Evolutionary conservation across 1,284 basidiomycete genomes (phyloP).

Genomic region (Porogramme epimiltina): DNA sequence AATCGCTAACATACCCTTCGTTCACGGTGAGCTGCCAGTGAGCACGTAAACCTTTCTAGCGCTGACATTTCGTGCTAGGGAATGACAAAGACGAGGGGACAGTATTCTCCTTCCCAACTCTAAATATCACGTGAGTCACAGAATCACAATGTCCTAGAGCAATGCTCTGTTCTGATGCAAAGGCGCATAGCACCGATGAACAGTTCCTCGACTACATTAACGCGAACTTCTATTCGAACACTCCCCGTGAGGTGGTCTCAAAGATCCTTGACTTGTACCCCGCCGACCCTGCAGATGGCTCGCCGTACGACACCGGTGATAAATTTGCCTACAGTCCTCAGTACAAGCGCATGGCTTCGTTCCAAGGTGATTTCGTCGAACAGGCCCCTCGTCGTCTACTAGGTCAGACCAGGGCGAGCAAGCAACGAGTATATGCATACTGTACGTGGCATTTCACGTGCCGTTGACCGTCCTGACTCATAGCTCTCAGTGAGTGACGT

Average conservation of each 20-base stretch:
- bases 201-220: conserved; percentile 19
- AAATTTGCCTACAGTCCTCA: conserved; percentile 44
- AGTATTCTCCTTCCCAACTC: conserved; percentile 26
- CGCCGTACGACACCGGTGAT: conserved; percentile 50
- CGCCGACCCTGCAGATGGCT: conserved; percentile 43
- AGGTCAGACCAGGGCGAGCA: conserved; percentile 13
- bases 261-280: conserved; percentile 33
- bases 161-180: background rate
- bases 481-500: too few species aligned
- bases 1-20: conserved; percentile 29
- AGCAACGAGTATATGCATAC: background rate
- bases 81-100: conserved; percentile 37
- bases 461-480: conserved; percentile 7
- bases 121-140: conserved; percentile 22
- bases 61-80: conserved; percentile 16
- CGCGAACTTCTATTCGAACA: conserved; percentile 9
- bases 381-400: conserved; percentile 42
- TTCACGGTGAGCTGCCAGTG: conserved; percentile 19
- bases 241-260: background rate
- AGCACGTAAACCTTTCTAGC: background rate
- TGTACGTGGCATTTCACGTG: too few species aligned
- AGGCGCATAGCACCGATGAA: conserved; percentile 14
- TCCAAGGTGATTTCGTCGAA: conserved; percentile 50
- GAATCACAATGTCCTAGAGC: too few species aligned
- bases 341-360: conserved; percentile 51